Conservation (phyloP, 805 yeast species). For the Teunomyces panamensis region DNA sequence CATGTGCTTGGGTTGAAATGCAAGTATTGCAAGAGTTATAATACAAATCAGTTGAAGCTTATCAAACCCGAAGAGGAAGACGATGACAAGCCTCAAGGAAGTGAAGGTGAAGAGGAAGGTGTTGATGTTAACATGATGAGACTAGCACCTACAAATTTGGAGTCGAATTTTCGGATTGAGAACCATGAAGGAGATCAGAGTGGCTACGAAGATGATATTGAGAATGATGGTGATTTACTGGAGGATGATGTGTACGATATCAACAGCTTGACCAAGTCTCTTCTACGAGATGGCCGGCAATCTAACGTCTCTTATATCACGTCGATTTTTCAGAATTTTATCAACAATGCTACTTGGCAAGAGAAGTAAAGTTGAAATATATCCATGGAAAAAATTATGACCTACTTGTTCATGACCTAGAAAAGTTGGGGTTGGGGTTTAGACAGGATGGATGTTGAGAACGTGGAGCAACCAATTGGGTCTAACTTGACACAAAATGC, state of each 20-base stretch:
- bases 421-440: neutral
- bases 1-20: slow-evolving; percentile 88
- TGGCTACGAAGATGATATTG: slow-evolving; percentile 16
- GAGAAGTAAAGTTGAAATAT: neutral
- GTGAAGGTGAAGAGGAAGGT: slow-evolving; percentile 8
- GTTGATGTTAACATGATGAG: slow-evolving; percentile 23
- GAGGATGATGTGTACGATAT: slow-evolving; percentile 23
- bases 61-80: slow-evolving; percentile 62
- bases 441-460: neutral
- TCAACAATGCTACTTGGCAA: slow-evolving; percentile 23
- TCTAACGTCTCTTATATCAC: slow-evolving; percentile 33
- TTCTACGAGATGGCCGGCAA: slow-evolving; percentile 12
- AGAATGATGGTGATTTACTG: slow-evolving; percentile 17
- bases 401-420: neutral
- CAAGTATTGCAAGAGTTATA: slow-evolving; percentile 82
- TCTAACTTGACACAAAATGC: neutral
- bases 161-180: slow-evolving; percentile 35
- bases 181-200: slow-evolving; percentile 13
- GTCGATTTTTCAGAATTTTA: slow-evolving; percentile 36
- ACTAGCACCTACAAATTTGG: slow-evolving; percentile 32
- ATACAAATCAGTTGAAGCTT: slow-evolving; percentile 70
- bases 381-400: neutral
- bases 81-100: slow-evolving; percentile 19
- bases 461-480: neutral
- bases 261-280: slow-evolving; percentile 19